A percentile compares a stretch with the other conserved stretches of the same genome.
Conservation (phyloP, 139 green algal species). For the Micractinium sp. region DNA sequence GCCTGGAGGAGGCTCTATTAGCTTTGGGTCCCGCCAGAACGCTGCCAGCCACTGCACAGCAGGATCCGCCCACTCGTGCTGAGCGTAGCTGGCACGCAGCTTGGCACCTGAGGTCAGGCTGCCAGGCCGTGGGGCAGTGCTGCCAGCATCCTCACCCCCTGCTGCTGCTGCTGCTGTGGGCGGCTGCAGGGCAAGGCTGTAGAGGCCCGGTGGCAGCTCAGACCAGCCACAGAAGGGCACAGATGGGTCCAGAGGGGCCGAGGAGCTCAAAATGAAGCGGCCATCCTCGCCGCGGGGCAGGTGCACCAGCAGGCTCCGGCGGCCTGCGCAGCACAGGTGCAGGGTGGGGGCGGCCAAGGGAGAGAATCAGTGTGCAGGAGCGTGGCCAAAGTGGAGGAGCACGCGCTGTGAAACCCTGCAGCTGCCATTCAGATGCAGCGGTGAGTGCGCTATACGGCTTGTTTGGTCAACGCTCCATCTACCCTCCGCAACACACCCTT, state of each 20-base stretch:
- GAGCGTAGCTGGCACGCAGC: neutral
- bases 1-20: neutral
- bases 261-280: slow-evolving; percentile 61
- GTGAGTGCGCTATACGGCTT: neutral
- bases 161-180: neutral
- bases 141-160: neutral
- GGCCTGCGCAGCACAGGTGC: no score
- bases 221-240: slow-evolving; percentile 8
- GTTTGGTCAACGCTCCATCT: no score
- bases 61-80: slow-evolving; percentile 45
- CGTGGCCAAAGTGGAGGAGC: neutral
- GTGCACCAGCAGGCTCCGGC: slow-evolving; percentile 77
- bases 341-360: neutral
- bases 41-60: slow-evolving; percentile 23
- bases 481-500: neutral
- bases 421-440: neutral
- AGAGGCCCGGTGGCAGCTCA: slow-evolving; percentile 56
- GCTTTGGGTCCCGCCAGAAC: slow-evolving; percentile 1
- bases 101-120: neutral
- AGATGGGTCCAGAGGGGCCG: slow-evolving; percentile 9
- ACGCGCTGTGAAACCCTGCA: neutral
- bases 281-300: slow-evolving; percentile 37
- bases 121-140: no score
- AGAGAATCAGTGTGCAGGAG: neutral
- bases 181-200: slow-evolving; percentile 36